Evolutionary conservation across 2,329 filamentous ascomycete genomes (phyloP).

Genomic region (Ustilaginoidea virens): DNA sequence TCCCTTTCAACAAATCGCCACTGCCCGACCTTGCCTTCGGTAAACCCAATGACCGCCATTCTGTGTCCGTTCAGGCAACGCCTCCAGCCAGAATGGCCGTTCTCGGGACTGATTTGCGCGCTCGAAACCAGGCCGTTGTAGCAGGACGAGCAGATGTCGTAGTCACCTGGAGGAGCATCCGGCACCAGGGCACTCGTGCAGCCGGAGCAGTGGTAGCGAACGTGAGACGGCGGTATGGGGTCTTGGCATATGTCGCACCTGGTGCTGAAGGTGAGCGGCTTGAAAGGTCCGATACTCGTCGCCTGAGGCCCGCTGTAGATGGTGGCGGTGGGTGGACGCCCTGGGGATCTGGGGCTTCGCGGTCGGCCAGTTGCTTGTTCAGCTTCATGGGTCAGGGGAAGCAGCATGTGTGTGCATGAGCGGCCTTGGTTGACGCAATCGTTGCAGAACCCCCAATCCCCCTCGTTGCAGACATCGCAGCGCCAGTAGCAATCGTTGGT

Average conservation of each 20-base stretch:
- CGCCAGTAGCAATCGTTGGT: constrained; percentile 83
- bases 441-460: constrained; percentile 91
- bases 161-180: constrained; percentile 50
- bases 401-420: constrained; percentile 66
- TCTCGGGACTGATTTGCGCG: constrained; percentile 53
- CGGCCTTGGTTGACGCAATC: constrained; percentile 69
- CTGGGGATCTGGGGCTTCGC: constrained; percentile 25
- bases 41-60: constrained; percentile 69
- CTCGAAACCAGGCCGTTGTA: constrained; percentile 52
- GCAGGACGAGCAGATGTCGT: constrained; percentile 70
- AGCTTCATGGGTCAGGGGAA: constrained; percentile 54
- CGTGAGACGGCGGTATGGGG: constrained; percentile 52
- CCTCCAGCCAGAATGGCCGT: constrained; percentile 70
- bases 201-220: constrained; percentile 64
- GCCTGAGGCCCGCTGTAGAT: constrained; percentile 31
- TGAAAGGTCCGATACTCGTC: constrained; percentile 38
- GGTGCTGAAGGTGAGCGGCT: constrained; percentile 55
- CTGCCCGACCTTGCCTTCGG: constrained; percentile 51
- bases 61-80: constrained; percentile 68
- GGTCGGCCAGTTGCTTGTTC: constrained; percentile 19
- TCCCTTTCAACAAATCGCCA: constrained; percentile 54
- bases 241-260: constrained; percentile 66
- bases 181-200: constrained; percentile 42
- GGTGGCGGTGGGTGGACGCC: constrained; percentile 30
- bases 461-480: constrained; percentile 74